Evolutionary conservation across 768 basidiomycete species (phyloP).

Genomic region (Xerocomus potaroensis): DNA sequence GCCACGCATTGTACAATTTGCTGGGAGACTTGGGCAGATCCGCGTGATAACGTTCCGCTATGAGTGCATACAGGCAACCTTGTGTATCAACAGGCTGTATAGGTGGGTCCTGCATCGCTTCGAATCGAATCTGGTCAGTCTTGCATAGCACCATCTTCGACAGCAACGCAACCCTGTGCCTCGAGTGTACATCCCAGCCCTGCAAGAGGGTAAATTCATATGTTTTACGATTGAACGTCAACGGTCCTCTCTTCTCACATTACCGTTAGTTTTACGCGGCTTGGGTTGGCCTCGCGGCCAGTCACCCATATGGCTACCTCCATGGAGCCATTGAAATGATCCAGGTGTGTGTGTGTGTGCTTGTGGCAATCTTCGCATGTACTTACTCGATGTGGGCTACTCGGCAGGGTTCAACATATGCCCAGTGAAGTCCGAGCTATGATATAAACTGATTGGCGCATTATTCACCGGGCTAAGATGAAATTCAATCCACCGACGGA

Average conservation of each 20-base stretch:
- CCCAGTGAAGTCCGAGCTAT: constrained; percentile 8
- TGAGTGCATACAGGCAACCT: constrained; percentile 32
- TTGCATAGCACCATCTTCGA: not conserved
- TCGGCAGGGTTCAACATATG: constrained; percentile 27
- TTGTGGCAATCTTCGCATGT: constrained; percentile 9
- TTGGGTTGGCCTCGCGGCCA: constrained; percentile 31
- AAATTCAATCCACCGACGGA: constrained; percentile 34
- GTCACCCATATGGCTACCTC: constrained; percentile 23
- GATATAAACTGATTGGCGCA: constrained; percentile 12
- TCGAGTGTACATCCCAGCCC: constrained; percentile 27
- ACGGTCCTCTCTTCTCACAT: constrained; percentile 5
- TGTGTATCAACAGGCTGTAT: constrained; percentile 32
- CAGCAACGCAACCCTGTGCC: constrained; percentile 23
- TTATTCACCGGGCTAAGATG: constrained; percentile 31
- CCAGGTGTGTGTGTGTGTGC: constrained; percentile 25
- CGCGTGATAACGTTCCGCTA: constrained; percentile 21
- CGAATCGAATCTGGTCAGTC: constrained; percentile 16
- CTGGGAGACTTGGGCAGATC: constrained; percentile 27
- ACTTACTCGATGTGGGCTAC: not conserved
- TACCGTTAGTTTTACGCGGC: constrained; percentile 15
- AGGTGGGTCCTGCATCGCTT: constrained; percentile 29
- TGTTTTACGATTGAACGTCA: constrained; percentile 17
- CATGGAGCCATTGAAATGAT: constrained; percentile 29
- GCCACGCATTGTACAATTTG: constrained; percentile 22
- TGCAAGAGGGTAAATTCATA: constrained; percentile 35